Percentiles rank a stretch among this genome's conserved stretches.
Conservation (phyloP, 495 filamentous ascomycete genomes). For the Podospora tetraspora region DNA sequence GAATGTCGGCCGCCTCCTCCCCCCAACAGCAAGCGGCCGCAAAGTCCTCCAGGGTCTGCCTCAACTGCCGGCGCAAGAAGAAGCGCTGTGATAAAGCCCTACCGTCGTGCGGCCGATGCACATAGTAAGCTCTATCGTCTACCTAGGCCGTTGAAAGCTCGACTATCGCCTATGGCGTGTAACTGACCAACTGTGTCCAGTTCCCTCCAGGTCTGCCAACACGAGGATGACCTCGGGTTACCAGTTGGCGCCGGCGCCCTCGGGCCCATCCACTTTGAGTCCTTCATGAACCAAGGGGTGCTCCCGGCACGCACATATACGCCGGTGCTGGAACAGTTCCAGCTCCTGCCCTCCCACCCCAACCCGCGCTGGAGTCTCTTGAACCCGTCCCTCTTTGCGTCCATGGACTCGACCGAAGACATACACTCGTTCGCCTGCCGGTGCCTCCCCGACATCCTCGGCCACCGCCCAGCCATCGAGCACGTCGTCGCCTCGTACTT, state of each 20-base stretch:
- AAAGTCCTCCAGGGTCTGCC: constrained; percentile 25
- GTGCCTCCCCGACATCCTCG: constrained; percentile 62
- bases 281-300: constrained; percentile 15
- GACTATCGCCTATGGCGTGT: background rate
- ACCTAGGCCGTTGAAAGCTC: background rate
- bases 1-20: constrained; percentile 25
- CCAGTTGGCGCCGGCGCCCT: constrained; percentile 5
- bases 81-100: constrained; percentile 27
- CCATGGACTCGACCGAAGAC: constrained; percentile 25
- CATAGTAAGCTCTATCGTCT: constrained; percentile 16
- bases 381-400: constrained; percentile 19
- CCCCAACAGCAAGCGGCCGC: constrained; percentile 14
- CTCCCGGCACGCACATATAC: constrained; percentile 11
- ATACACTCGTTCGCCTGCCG: constrained; percentile 42
- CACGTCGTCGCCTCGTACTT: constrained; percentile 40
- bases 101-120: constrained; percentile 24
- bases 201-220: constrained; percentile 22
- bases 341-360: constrained; percentile 6
- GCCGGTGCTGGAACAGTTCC: constrained; percentile 14
- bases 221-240: constrained; percentile 23
- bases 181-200: constrained; percentile 1
- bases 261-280: constrained; percentile 12
- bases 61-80: constrained; percentile 28
- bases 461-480: constrained; percentile 56
- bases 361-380: constrained; percentile 11